Base-by-base conservation (phyloP, 148 eudicot species). In the Chenopodium quinoa region DNA sequence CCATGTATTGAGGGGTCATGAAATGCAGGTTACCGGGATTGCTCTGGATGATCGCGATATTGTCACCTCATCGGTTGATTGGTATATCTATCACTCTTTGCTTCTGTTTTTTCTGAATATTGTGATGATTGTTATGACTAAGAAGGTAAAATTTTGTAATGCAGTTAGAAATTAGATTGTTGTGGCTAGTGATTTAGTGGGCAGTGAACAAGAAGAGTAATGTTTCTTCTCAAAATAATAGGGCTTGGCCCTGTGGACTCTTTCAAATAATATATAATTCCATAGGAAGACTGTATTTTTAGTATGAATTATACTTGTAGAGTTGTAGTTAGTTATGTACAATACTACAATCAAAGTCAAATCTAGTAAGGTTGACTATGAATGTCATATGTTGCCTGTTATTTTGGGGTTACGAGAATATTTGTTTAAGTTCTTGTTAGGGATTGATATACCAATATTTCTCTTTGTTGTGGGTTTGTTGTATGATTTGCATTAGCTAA, bases 1-100 rank as follows among this genome's bases (percentile, higher is more conserved):
- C 27, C 93, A 90, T 79, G 81, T 82, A 22, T 71, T 92, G 83
- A 91, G 83, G 75, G 99, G 95, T 22, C 99, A 96, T 85, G 56
- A 83, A 29, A 83, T 88, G 90, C 99, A 96, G 90, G 98, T 96
- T 46, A 87, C 99, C 0, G 98, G 98, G 64, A 74, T 94, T 85
- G 91, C 88, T 1, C 78, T 96, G 84, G 99, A 94, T 81, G 93
- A 89, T 69, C 83, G 83, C 0, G 97, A 96, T 83, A 90, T 96
- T 50, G 86, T 96, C 66, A 91, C 98, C 4, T 79, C 91, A 2
- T 90, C 98, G 0, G 87, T 92, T 46, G 99, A 96, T 76, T 91
- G 99, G 98, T 96, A 88, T 84, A 27, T 47, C 29, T 78, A 2
- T 40, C 44, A 40, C 44, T 40, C 44, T 40, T 40, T 44, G 31